These are phyloP conservation scores for Stephanodiscus triporus DNA, from an alignment of 108 stramenopile genomes.

Conservation along the genomic window DNA sequence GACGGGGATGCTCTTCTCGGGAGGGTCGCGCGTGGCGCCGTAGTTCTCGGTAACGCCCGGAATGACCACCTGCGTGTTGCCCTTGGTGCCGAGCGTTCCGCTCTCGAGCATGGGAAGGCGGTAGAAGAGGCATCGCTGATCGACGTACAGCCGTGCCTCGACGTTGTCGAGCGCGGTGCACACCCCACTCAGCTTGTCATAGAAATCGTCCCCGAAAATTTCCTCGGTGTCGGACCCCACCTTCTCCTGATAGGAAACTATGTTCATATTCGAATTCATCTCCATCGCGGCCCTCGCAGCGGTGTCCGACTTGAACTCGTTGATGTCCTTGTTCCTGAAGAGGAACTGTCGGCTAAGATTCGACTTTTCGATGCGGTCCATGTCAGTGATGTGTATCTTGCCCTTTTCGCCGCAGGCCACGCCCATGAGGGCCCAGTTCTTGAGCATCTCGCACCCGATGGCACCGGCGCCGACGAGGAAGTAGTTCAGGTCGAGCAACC, in stretches of 20 bases:
- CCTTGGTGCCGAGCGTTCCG: conserved; percentile 98
- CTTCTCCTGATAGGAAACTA: conserved; percentile 90
- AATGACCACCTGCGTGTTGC: conserved; percentile 97
- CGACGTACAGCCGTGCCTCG: conserved; percentile 97
- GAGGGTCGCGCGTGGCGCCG: conserved; percentile 97
- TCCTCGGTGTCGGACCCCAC: conserved; percentile 95
- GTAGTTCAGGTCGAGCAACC: conserved; percentile 74
- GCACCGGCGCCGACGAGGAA: conserved; percentile 99
- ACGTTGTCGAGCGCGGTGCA: conserved; percentile 99
- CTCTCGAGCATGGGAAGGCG: conserved; percentile 97
- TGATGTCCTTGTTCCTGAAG: conserved; percentile 95
- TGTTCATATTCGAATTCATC: conserved; percentile 92
- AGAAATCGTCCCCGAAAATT: conserved; percentile 98
- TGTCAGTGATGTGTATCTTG: conserved; percentile 94
- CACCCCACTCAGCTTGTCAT: conserved; percentile 90
- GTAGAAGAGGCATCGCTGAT: conserved; percentile 96
- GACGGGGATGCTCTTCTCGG: conserved; percentile 98
- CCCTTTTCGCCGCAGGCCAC: conserved; percentile 89
- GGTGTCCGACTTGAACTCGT: conserved; percentile 90
- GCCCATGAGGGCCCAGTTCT: conserved; percentile 99
- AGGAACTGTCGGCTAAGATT: conserved; percentile 98
- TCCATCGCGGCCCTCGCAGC: conserved; percentile 86
- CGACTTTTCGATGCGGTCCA: conserved; percentile 98
- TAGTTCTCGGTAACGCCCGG: conserved; percentile 98
- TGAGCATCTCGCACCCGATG: conserved; percentile 99